A percentile compares a stretch with the other conserved stretches of the same genome.
Evolutionary conservation across 371 early-diverging fungal genomes (phyloP).

Genomic region (Mortierella sp.): DNA sequence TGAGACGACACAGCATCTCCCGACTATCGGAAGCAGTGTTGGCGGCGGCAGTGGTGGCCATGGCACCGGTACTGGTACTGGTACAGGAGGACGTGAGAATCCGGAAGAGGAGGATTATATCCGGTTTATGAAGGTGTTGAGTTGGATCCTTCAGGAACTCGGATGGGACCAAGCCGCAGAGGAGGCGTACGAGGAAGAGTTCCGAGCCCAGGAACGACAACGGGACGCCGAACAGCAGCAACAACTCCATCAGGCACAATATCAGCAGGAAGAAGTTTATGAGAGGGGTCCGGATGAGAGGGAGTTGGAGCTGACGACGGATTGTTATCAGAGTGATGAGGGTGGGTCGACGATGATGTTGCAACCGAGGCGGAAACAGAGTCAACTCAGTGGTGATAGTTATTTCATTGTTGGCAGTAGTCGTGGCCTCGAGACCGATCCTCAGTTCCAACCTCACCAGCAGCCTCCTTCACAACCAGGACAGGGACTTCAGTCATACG

Average conservation of each 20-base stretch:
- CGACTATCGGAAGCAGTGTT: not conserved
- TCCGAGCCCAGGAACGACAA: slow-evolving; percentile 22
- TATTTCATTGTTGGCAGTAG: slow-evolving; percentile 23
- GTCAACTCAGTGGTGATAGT: slow-evolving; percentile 28
- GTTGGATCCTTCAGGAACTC: slow-evolving; percentile 44
- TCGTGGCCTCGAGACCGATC: not conserved
- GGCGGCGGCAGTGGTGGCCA: not conserved
- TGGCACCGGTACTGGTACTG: not conserved
- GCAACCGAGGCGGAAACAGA: slow-evolving; percentile 4
- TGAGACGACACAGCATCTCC: not conserved
- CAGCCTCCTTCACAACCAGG: not conserved
- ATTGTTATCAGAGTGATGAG: slow-evolving; percentile 1
- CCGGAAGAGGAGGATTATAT: slow-evolving; percentile 47
- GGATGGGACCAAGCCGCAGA: slow-evolving; percentile 42
- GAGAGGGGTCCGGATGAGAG: not conserved
- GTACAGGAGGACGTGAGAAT: slow-evolving; percentile 5
- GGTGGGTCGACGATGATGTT: not conserved
- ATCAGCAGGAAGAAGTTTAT: slow-evolving; percentile 1
- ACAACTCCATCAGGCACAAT: not conserved
- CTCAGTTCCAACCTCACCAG: slow-evolving; percentile 13
- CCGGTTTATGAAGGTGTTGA: slow-evolving; percentile 52
- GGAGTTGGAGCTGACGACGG: not conserved
- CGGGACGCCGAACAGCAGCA: slow-evolving; percentile 20
- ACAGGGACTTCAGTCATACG: not conserved
- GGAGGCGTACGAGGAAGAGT: slow-evolving; percentile 47